Evolutionary conservation across 2,329 filamentous ascomycete genomes (phyloP), one percentile per base, ranked within the genome.

Genomic region (Achaetomium macrosporum): DNA sequence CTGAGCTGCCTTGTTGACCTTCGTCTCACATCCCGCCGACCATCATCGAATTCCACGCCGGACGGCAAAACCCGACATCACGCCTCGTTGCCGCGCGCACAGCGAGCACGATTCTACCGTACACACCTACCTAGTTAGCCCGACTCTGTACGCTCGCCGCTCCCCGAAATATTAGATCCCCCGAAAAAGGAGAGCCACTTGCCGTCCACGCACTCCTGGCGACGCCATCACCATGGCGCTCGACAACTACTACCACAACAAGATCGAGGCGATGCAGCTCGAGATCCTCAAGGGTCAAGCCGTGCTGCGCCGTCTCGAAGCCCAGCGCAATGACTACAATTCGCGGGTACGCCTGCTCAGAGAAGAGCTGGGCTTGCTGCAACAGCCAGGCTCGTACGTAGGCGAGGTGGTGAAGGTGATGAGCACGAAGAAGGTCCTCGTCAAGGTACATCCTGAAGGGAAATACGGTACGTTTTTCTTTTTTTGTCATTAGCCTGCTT

Each of bases 361-460:
- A 64, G 93, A 99, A 76, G 93, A 99, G 77, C 82, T 99, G 19
- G 93, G 93, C 49, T 77, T 99, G 65, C 77, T 99, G 60, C 93
- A 99, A 73, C 93, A 99, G 71, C 93, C 93, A 3, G 93, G 93
- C 39, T 97, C 92, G 17, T 99, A 99, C 68, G 93, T 99, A 33
- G 93, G 93, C 55, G 93, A 99, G 74, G 93, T 99, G n/a, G 93
- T 99, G 68, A 99, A 97, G 80, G 93, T 97, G 54, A 99, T 99
- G 93, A 85, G 92, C 68, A 99, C 93, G 52, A 99, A 99, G 77
- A 97, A 99, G 78, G 90, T 99, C 47, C 78, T 99, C 54, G 93
- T 99, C 64, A 99, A 99, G 76, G 93, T 99, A 65, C 93, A 99
- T 72, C 93, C 93, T 10, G 93, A 99, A 73, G 93, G 93, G 66